Evolutionary conservation across 768 basidiomycete genomes (phyloP).

Genomic region (Nidula microcarpa): DNA sequence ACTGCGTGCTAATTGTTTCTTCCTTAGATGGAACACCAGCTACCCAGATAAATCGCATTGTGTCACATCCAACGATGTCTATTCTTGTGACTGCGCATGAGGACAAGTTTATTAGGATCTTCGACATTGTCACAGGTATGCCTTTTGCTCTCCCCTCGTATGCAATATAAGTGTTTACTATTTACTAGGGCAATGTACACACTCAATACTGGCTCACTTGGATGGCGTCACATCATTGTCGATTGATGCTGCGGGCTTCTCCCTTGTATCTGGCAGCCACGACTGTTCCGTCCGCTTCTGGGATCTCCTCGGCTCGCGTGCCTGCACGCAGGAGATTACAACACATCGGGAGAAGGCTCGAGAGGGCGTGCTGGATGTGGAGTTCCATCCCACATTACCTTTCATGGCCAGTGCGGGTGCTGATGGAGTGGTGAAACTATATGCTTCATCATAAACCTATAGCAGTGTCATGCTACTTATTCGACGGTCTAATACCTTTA

Average conservation of each 20-base stretch:
- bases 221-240: constrained; percentile 90
- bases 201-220: constrained; percentile 88
- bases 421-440: constrained; percentile 91
- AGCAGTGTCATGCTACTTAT: constrained; percentile 13
- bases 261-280: constrained; percentile 86
- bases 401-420: constrained; percentile 95
- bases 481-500: too few relatives aligned
- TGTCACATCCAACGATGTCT: constrained; percentile 88
- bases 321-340: constrained; percentile 87
- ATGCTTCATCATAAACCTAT: constrained; percentile 70
- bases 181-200: constrained; percentile 72
- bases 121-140: constrained; percentile 79
- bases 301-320: constrained; percentile 78
- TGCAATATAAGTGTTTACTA: constrained; percentile 2
- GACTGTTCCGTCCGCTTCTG: constrained; percentile 95
- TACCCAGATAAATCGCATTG: constrained; percentile 83
- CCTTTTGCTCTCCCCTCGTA: not conserved
- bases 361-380: constrained; percentile 88
- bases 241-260: constrained; percentile 83
- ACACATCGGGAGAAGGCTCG: constrained; percentile 86
- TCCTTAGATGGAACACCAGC: constrained; percentile 64
- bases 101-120: constrained; percentile 90
- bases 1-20: constrained; percentile 5
- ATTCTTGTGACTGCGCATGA: constrained; percentile 89
- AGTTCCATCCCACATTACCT: constrained; percentile 78